Evolutionary conservation across 805 yeast species (phyloP).

Genomic region (Candida anglica): DNA sequence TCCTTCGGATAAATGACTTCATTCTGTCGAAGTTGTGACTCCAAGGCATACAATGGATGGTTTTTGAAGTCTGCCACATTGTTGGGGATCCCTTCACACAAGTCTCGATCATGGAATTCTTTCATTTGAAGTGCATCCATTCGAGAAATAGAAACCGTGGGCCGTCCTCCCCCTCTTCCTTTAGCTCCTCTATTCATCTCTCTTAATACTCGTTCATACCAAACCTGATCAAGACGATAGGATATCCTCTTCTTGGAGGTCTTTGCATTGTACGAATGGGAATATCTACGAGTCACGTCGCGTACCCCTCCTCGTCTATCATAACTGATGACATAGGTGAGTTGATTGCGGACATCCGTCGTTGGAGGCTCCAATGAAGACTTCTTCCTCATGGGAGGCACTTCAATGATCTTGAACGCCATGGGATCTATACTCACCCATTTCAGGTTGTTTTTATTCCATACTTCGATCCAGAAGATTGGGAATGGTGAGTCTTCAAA

Average conservation of each 20-base stretch:
- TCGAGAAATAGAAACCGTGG: too few relatives aligned
- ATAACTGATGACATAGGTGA: conserved; percentile 75
- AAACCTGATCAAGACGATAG: conserved; percentile 45
- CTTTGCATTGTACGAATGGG: conserved; percentile 66
- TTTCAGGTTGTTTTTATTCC: conserved; percentile 66
- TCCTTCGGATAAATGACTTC: conserved; percentile 69
- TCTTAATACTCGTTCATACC: conserved; percentile 55
- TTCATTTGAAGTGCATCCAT: conserved; percentile 54
- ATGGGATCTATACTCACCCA: conserved; percentile 91
- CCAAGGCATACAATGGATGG: conserved; percentile 84
- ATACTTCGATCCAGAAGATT: conserved; percentile 89
- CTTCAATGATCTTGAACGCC: conserved; percentile 59
- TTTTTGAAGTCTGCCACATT: conserved; percentile 76
- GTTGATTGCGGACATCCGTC: conserved; percentile 50
- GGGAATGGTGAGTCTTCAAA: conserved; percentile 48
- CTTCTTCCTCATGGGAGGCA: conserved; percentile 47
- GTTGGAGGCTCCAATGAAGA: conserved; percentile 72
- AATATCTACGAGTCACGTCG: conserved; percentile 85
- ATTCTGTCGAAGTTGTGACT: conserved; percentile 64
- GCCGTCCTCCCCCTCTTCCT: too few relatives aligned
- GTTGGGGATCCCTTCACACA: conserved; percentile 83
- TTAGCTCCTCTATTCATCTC: conserved; percentile 20
- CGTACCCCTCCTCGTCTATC: conserved; percentile 61
- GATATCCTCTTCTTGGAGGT: conserved; percentile 71
- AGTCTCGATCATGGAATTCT: conserved; percentile 58